Base-by-base conservation (phyloP, 352 stramenopile species). In the Phytophthora pluvialis region DNA sequence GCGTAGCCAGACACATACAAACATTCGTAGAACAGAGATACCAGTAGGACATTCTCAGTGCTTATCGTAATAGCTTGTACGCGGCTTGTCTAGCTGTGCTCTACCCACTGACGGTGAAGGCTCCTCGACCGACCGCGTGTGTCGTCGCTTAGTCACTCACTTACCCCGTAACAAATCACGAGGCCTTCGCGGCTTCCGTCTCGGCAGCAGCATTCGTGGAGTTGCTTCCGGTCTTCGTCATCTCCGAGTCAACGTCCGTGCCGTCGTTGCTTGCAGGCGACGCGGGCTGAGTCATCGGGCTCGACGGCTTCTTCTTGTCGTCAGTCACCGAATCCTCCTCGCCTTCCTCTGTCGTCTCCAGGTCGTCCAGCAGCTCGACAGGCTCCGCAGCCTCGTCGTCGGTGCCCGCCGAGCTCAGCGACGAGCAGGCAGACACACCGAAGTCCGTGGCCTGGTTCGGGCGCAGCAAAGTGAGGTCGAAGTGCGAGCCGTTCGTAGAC, bases 371-470 rank as follows among this genome's bases (percentile, higher is more conserved):
- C 7, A 72, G 52, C 15, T 77, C 73, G 2, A 81, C 51, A 3
- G 70, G 65, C 51, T 75, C 77, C 3, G 48, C 75, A 42, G 59
- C 51, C 16, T 81, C 72, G n/a, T 64, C 61, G 32, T 74, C 63
- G 0, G 67, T 64, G 10, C 57, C 54, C 13, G 60, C 58, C 5
- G 72, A 89, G 58, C 83, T 91, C 32, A 91, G 52, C 44, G 77
- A 91, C 43, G 83, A 91, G 36, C 80, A 80, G 5, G 53, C 72
- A 28, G 78, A 89, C 21, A 81, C 64, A 13, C 73, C 72, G 56
- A 93, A 93, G 72, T 93, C 84, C 0, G 77, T 88, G 10, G 81
- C 84, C 32, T 83, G 77, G 25, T 91, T 72, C 1, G 84, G 84
- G 16, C 84, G 84, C 64, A 93, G 45, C 51, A 91, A 51, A 42